phyloP scores from a whole-genome alignment of 805 yeast genomes.

The Starmerella bacillaris region DNA sequence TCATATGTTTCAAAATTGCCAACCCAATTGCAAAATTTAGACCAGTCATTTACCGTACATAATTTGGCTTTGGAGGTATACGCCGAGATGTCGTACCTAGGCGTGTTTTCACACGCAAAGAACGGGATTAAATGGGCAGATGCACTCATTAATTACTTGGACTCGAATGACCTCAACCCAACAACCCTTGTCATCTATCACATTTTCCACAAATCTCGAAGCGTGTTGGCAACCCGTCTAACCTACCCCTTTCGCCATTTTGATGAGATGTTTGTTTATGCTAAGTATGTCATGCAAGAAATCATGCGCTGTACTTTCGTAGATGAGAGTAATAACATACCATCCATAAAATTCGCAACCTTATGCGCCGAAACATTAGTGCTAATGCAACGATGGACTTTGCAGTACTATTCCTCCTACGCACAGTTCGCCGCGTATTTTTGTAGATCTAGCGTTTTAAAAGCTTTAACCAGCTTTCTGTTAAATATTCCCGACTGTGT shows the following conservation, averaged over 20 bases:
- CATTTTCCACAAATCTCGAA: not conserved
- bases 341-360: not conserved
- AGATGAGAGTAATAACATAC: not conserved
- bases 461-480: not conserved
- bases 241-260: not conserved
- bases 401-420: not conserved
- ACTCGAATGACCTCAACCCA: too few relatives aligned
- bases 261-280: not conserved
- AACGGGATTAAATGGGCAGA: too few relatives aligned
- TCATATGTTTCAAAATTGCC: constrained; percentile 2
- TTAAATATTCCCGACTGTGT: not conserved
- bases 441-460: not conserved
- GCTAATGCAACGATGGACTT: not conserved
- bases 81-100: constrained; percentile 5
- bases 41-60: constrained; percentile 3
- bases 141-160: too few relatives aligned
- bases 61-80: constrained; percentile 10
- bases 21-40: not conserved
- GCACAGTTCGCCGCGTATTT: not conserved
- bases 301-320: not conserved
- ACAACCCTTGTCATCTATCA: too few relatives aligned
- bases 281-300: not conserved
- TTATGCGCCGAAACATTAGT: not conserved
- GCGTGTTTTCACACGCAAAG: too few relatives aligned
- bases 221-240: not conserved